phyloP scores from a whole-genome alignment of 164 flowering plant species.

The Macadamia integrifolia region DNA sequence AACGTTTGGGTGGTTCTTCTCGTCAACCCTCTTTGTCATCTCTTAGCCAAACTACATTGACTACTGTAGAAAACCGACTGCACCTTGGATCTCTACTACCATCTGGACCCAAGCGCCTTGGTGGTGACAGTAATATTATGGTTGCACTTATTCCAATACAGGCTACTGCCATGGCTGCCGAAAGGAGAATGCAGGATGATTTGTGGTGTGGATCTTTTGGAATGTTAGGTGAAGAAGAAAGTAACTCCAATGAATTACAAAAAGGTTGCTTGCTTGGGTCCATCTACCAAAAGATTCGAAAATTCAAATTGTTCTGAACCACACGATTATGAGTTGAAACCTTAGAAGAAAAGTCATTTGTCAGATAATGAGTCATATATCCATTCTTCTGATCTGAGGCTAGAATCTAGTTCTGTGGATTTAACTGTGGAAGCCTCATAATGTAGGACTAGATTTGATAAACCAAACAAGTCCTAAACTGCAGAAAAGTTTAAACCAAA shows the following conservation, averaged over 20 bases:
- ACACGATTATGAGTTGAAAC: conserved; percentile 11
- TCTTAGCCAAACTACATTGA: conserved; percentile 56
- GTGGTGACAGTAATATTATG: conserved; percentile 81
- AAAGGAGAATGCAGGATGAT: conserved; percentile 86
- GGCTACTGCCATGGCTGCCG: conserved; percentile 99
- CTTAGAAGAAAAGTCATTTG: conserved; percentile 36
- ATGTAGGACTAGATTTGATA: no score
- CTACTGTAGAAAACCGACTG: conserved; percentile 80
- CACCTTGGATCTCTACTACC: conserved; percentile 57
- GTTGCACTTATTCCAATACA: conserved; percentile 83
- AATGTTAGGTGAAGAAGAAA: conserved; percentile 32
- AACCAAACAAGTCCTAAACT: no score
- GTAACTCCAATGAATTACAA: conserved; percentile 14
- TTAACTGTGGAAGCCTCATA: conserved; percentile 18
- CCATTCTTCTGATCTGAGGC: conserved; percentile 9
- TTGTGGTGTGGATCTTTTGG: conserved; percentile 80
- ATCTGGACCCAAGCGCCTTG: conserved; percentile 82
- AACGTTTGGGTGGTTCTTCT: conserved; percentile 75
- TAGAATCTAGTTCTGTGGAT: conserved; percentile 21
- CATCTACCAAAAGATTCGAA: conserved; percentile 28
- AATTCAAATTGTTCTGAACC: conserved; percentile 7
- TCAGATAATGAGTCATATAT: conserved; percentile 9
- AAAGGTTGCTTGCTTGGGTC: conserved; percentile 10
- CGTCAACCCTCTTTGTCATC: conserved; percentile 67
- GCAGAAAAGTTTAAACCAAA: no score